phyloP scores from a whole-genome alignment of 176 grass and related monocot genomes.

The Oryza coarctata region DNA sequence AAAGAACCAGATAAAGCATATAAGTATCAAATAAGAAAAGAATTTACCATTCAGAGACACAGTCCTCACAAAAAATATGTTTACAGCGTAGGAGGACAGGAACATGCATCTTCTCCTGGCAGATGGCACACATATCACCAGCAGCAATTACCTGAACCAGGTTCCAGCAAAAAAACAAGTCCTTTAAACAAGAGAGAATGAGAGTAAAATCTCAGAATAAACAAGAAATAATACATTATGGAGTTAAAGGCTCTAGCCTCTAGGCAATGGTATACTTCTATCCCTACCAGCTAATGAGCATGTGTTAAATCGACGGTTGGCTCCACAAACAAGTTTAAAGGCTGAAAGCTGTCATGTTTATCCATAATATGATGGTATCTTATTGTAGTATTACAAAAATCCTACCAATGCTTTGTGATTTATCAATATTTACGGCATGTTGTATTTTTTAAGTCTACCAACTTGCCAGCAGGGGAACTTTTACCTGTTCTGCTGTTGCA shows the following conservation, averaged over 20 bases:
- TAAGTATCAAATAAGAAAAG: conserved; percentile 11
- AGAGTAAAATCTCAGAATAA: not conserved
- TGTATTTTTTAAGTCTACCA: conserved; percentile 5
- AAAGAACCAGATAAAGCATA: conserved; percentile 14
- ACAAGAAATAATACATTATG: not conserved
- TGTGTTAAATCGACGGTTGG: not conserved
- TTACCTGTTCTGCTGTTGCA: conserved; percentile 95
- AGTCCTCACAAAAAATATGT: conserved; percentile 97
- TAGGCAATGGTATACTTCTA: not conserved
- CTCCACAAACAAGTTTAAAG: not conserved
- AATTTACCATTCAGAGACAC: conserved; percentile 90
- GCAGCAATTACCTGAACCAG: conserved; percentile 59
- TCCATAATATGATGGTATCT: not conserved
- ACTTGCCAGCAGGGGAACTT: conserved; percentile 29
- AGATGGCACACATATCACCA: conserved; percentile 98
- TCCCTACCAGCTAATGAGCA: not conserved
- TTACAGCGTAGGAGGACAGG: conserved; percentile 93
- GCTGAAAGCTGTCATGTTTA: not conserved
- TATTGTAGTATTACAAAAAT: not conserved
- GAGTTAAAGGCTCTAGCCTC: not conserved
- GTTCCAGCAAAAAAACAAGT: conserved; percentile 16
- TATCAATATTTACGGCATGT: not conserved
- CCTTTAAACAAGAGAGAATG: not conserved
- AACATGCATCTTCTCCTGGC: conserved; percentile 86
- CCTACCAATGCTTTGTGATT: too few relatives aligned